A percentile compares a stretch with the other conserved stretches of the same genome.
phyloP scores from a whole-genome alignment of 2,329 filamentous ascomycete species.

The Monosporascus ibericus region DNA sequence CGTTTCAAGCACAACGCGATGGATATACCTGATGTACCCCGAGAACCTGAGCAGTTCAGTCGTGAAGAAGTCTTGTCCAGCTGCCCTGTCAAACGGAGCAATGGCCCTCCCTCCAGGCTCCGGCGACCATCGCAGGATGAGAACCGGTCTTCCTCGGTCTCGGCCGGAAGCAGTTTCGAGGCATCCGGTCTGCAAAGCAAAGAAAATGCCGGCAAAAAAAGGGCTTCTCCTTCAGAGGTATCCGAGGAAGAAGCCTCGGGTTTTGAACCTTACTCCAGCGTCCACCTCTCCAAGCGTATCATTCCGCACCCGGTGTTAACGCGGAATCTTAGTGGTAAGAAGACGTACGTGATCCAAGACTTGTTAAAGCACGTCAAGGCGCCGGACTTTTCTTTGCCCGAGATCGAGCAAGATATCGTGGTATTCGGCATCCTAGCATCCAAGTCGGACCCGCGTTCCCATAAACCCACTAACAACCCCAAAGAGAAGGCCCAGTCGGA shows the following conservation, averaged over 20 bases:
- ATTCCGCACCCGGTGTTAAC: conserved; percentile 76
- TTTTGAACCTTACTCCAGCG: conserved; percentile 80
- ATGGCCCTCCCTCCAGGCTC: conserved; percentile 31
- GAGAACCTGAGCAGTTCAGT: conserved; percentile 48
- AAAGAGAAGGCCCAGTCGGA: conserved; percentile 46
- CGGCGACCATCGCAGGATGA: conserved; percentile 13
- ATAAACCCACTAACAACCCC: conserved; percentile 40
- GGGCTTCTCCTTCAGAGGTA: conserved; percentile 26
- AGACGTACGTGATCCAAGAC: conserved; percentile 71
- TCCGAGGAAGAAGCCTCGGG: conserved; percentile 48
- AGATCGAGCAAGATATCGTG: conserved; percentile 81
- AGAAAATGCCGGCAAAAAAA: conserved; percentile 16
- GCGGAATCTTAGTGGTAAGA: conserved; percentile 72
- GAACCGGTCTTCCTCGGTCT: conserved; percentile 2
- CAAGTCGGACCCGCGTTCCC: conserved; percentile 72
- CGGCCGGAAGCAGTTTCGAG: conserved; percentile 7
- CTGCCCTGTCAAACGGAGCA: conserved; percentile 35
- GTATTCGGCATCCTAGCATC: conserved; percentile 81
- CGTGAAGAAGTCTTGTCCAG: conserved; percentile 55
- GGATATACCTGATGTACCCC: conserved; percentile 44
- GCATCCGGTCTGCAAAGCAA: conserved; percentile 16
- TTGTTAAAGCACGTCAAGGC: conserved; percentile 75
- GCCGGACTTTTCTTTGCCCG: conserved; percentile 75
- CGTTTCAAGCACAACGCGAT: conserved; percentile 52
- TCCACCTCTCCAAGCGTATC: conserved; percentile 77